phyloP scores from a whole-genome alignment of 306 rosid species.

The Biancaea sappan region DNA sequence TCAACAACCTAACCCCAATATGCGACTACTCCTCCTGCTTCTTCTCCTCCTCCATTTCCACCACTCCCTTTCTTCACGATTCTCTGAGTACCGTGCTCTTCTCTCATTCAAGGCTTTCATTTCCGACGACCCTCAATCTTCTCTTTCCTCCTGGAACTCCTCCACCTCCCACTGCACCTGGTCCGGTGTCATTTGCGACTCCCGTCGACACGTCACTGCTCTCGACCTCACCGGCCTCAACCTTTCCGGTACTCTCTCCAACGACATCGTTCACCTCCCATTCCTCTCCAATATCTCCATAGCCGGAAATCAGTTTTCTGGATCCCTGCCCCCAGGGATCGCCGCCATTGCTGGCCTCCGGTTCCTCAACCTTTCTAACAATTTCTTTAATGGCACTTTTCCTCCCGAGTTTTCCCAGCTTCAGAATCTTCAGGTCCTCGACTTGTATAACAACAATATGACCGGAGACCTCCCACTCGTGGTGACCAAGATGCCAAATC shows the following conservation, averaged over 20 bases:
- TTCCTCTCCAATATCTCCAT: conserved; percentile 65
- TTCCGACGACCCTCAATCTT: conserved; percentile 51
- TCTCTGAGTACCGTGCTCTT: conserved; percentile 65
- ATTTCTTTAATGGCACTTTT: conserved; percentile 70
- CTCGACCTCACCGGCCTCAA: conserved; percentile 62
- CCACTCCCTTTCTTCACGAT: conserved; percentile 24
- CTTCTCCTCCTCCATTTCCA: conserved; percentile 36
- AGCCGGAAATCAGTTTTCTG: conserved; percentile 58
- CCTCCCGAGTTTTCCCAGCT: conserved; percentile 58
- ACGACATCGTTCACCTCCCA: conserved; percentile 53
- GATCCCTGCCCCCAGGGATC: conserved; percentile 64
- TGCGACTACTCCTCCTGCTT: conserved; percentile 48
- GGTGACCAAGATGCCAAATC: conserved; percentile 51
- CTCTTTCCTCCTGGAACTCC: conserved; percentile 70
- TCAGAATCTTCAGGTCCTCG: conserved; percentile 61
- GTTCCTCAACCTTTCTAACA: conserved; percentile 77
- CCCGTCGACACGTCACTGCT: conserved; percentile 61
- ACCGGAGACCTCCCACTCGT: conserved; percentile 72
- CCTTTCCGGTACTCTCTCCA: conserved; percentile 67
- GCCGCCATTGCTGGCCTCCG: conserved; percentile 60
- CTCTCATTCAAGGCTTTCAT: conserved; percentile 63
- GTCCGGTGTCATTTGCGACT: conserved; percentile 69
- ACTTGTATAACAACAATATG: conserved; percentile 83
- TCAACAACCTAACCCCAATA: conserved; percentile 8
- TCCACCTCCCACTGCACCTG: conserved; percentile 64